These are phyloP conservation scores for Tuber calosporum DNA, from an alignment of 495 filamentous ascomycete species.

Conservation along the genomic window DNA sequence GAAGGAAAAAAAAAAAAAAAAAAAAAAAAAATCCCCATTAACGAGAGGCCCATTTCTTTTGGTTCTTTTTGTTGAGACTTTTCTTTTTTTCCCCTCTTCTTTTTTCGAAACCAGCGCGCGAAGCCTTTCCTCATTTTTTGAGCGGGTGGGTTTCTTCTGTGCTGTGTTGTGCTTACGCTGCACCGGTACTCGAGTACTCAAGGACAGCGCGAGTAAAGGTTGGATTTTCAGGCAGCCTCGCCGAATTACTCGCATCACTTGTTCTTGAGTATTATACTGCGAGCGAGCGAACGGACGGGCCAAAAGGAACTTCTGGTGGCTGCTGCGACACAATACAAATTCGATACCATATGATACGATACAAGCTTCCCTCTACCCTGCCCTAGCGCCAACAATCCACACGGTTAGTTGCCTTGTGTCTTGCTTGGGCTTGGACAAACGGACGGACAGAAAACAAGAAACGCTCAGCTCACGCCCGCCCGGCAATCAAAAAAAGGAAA, in stretches of 20 bases:
- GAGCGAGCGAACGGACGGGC: neutral
- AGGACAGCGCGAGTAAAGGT: neutral
- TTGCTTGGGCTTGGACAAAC: neutral
- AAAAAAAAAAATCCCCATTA: no score
- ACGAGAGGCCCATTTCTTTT: slow-evolving; percentile 7
- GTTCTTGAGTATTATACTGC: neutral
- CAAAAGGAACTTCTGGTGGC: neutral
- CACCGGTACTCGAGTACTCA: no score
- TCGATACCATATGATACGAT: neutral
- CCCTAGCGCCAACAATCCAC: neutral
- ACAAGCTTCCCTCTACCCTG: neutral
- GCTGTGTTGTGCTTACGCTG: neutral
- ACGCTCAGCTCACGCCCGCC: neutral
- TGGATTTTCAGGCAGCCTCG: neutral
- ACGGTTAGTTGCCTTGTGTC: neutral
- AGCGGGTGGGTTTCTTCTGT: neutral
- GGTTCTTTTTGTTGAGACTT: neutral
- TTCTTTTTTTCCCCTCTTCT: neutral
- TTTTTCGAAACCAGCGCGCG: neutral
- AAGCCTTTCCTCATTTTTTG: neutral
- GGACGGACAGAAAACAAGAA: neutral
- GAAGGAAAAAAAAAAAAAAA: neutral
- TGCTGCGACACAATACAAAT: neutral
- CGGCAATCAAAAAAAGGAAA: neutral
- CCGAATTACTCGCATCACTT: neutral